Evolutionary conservation across 2,329 filamentous ascomycete species (phyloP).

Genomic region (Colletotrichum nymphaeae): DNA sequence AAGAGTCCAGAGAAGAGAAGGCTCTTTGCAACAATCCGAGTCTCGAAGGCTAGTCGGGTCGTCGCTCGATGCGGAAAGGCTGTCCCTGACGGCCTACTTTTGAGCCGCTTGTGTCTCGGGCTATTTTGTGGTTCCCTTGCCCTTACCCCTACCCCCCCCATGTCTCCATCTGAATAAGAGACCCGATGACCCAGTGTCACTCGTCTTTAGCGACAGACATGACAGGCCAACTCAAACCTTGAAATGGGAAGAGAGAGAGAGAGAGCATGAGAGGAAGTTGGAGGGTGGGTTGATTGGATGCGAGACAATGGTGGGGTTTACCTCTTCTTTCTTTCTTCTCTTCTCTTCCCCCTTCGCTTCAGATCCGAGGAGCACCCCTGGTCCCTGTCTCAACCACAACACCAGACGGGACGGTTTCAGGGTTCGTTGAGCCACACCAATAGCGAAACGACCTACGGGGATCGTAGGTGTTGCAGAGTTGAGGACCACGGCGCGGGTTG

Average conservation of each 20-base stretch:
- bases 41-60: conserved; percentile 27
- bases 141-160: neutral
- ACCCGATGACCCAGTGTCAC: neutral
- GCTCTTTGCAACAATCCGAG: conserved; percentile 25
- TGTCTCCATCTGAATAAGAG: conserved; percentile 20
- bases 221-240: neutral
- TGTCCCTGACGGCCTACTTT: conserved; percentile 22
- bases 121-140: neutral
- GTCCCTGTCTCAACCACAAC: neutral
- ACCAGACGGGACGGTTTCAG: conserved; percentile 15
- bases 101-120: conserved; percentile 22
- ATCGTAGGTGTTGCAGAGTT: conserved; percentile 13
- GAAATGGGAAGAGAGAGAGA: neutral
- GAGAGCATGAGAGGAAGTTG: too few relatives aligned
- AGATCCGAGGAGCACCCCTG: conserved; percentile 25
- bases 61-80: conserved; percentile 11
- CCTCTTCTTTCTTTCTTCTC: neutral
- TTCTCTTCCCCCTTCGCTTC: neutral
- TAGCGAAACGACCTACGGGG: neutral
- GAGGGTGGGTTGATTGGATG: neutral
- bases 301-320: conserved; percentile 19
- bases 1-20: neutral
- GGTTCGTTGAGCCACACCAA: conserved; percentile 10
- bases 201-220: neutral
- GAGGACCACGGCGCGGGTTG: conserved; percentile 13